Conservation (phyloP, 2,329 filamentous ascomycete genomes). For the Grosmannia serpens region DNA sequence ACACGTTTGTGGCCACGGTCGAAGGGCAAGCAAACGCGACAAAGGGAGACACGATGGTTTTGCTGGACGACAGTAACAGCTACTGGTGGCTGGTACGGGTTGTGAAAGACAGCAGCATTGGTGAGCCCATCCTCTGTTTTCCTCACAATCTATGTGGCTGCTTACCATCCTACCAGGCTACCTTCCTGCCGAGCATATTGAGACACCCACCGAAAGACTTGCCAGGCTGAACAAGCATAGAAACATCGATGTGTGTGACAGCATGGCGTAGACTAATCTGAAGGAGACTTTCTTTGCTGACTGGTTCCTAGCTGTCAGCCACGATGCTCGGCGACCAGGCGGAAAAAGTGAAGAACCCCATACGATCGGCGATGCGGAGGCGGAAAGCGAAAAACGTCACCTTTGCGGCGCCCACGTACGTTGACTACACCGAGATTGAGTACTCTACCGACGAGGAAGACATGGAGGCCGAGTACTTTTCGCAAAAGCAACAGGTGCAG, state of each 20-base stretch:
- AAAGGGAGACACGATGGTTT: constrained; percentile 97
- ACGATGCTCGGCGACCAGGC: constrained; percentile 52
- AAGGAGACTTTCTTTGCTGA: neutral
- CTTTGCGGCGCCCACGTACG: constrained; percentile 75
- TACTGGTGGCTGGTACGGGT: constrained; percentile 99
- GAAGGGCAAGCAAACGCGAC: constrained; percentile 97
- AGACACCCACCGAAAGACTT: constrained; percentile 89
- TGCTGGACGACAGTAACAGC: constrained; percentile 96
- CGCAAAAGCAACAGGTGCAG: constrained; percentile 20
- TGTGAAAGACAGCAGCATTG: constrained; percentile 94
- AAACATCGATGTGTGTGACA: constrained; percentile 74
- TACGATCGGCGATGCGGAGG: constrained; percentile 73
- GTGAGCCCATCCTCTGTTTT: constrained; percentile 23
- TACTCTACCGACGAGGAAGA: constrained; percentile 70
- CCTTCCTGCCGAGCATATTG: constrained; percentile 92
- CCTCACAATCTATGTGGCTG: neutral
- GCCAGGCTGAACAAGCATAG: constrained; percentile 94
- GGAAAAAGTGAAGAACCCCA: constrained; percentile 70
- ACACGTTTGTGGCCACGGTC: constrained; percentile 95
- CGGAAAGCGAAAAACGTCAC: constrained; percentile 78
- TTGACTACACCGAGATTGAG: constrained; percentile 77
- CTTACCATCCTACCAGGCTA: constrained; percentile 53
- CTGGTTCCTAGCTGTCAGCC: constrained; percentile 39
- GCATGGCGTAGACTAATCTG: neutral
- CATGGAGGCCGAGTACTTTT: constrained; percentile 25